Base-by-base conservation (phyloP, 441 rosid genomes). In the Raphanus hybrid region DNA sequence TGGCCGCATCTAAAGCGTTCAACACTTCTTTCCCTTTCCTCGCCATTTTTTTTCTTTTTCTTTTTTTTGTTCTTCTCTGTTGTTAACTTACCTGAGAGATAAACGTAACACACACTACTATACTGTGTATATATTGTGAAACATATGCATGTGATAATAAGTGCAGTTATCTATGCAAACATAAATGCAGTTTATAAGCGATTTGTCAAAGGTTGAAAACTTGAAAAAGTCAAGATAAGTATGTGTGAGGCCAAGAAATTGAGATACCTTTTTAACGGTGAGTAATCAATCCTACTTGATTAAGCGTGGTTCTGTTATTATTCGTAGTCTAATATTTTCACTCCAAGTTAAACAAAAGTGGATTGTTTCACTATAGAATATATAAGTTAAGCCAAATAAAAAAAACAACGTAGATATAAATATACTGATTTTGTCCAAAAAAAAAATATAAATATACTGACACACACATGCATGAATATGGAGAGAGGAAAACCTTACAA, bases 1-100 rank as follows among this genome's bases (percentile, higher is more conserved):
- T 85, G 34, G 90, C 92, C 70, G 67, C 79, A 82, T 88, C 90
- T 1, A 86, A 84, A 37, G 90, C 89, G 10, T 64, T 64, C 63
- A 74, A 54, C 27, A 74, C 71, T 35, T 74, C 70, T 74, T 35
- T 54, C 59, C 82, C 82, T 72, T 74, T 64, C 77, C 39, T 74
- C 74, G 48, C 72, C 74, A 54, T 39, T 0, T 15, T 34, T 34
- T 34, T 1, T 34, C 8, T 18, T 0, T 35, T 7, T 39, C 11
- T 39, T 3, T 12, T 12, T 0, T n/a, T 52, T 1, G 18, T 52
- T 3, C 35, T 18, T 5, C 18, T 57, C 10, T 74, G 43, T 41
- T 66, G 66, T 67, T 27, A 8, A 18, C 72, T 7, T 0, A 66
- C 72, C 66, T 74, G 72, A 74, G 37, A 64, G 59, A 54, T 71